Conservation (phyloP, 2,329 filamentous ascomycete species). For the Emmonsia crescens region DNA sequence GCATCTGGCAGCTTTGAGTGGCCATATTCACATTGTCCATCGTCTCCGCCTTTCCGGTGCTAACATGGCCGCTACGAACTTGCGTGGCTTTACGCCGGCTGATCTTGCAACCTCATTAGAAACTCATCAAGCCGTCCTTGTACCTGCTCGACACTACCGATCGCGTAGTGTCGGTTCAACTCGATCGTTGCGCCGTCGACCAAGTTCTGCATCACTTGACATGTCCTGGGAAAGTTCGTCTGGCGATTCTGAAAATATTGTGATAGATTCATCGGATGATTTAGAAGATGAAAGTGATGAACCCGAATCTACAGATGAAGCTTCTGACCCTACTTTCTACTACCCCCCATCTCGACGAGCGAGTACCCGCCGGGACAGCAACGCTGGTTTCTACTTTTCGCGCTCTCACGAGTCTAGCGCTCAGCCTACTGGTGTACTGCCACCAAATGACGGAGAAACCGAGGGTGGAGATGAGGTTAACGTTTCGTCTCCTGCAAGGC, state of each 20-base stretch:
- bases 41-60: conserved; percentile 63
- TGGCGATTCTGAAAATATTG: conserved; percentile 36
- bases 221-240: conserved; percentile 55
- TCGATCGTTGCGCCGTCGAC: conserved; percentile 36
- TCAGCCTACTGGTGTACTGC: conserved; percentile 11
- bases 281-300: conserved; percentile 24
- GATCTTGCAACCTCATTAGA: conserved; percentile 59
- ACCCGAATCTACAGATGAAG: conserved; percentile 17
- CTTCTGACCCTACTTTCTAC: conserved; percentile 16
- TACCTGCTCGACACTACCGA: conserved; percentile 50
- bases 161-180: conserved; percentile 53
- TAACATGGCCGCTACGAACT: conserved; percentile 57
- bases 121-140: conserved; percentile 53
- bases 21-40: conserved; percentile 64
- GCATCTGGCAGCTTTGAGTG: conserved; percentile 69
- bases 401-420: conserved; percentile 13
- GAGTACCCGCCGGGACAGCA: conserved; percentile 26
- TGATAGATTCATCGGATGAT: conserved; percentile 22
- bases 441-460: conserved; percentile 18
- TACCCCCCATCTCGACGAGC: conserved; percentile 26
- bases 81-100: conserved; percentile 58
- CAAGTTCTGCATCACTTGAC: conserved; percentile 53
- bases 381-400: conserved; percentile 15
- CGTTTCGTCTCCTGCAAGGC: conserved; percentile 49
- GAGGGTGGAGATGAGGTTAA: conserved; percentile 20